Evolutionary conservation across 345 rosid genomes (phyloP).

Genomic region (Lepidium didymum): DNA sequence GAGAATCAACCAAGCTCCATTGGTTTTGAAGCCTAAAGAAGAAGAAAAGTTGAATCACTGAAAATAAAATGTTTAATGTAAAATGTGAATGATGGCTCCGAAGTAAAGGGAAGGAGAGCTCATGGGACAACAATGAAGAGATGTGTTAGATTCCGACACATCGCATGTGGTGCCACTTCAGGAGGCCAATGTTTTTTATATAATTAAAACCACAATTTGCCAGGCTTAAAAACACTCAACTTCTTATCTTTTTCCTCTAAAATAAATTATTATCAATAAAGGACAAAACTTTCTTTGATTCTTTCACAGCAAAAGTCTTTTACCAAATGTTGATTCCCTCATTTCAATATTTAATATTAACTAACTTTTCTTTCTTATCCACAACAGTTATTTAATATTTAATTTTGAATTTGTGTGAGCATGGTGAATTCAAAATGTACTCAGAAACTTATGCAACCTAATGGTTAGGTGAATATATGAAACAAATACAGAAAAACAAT

Average conservation of each 20-base stretch:
- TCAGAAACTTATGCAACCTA: background rate
- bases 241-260: background rate
- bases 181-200: conserved; percentile 11
- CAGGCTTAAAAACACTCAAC: background rate
- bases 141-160: conserved; percentile 28
- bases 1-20: background rate
- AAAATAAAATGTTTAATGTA: background rate
- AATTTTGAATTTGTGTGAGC: background rate
- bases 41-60: background rate
- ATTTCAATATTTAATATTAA: background rate
- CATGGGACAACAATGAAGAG: conserved; percentile 21
- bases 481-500: background rate
- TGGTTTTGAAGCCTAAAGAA: too few species aligned
- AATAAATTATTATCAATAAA: background rate
- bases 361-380: background rate
- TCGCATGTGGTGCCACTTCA: conserved; percentile 29
- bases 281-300: conserved; percentile 18
- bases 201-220: too few species aligned
- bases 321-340: background rate
- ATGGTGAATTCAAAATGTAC: background rate
- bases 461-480: conserved; percentile 2
- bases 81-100: conserved; percentile 9
- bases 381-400: background rate
- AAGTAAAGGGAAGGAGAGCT: conserved; percentile 9
- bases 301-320: conserved; percentile 4